phyloP scores from a whole-genome alignment of 2,329 filamentous ascomycete species.

The Stachybotrys chlorohalonatus region DNA sequence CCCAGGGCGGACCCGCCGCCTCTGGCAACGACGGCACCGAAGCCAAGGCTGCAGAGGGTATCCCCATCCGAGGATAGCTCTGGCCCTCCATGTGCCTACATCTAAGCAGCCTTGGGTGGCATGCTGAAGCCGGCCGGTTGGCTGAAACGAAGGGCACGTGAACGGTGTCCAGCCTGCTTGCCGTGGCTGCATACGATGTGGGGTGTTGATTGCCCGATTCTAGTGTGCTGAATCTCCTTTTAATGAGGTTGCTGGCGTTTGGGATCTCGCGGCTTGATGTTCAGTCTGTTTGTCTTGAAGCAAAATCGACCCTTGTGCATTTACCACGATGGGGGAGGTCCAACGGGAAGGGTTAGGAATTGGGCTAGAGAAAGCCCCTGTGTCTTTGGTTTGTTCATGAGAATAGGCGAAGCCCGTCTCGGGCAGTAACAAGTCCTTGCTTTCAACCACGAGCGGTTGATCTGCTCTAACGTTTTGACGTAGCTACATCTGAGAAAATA shows the following conservation, averaged over 20 bases:
- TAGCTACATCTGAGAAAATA: neutral
- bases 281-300: neutral
- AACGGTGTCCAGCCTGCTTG: too few species aligned
- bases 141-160: neutral
- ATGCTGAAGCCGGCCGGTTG: neutral
- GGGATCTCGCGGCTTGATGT: neutral
- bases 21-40: slow-evolving; percentile 29
- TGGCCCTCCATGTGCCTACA: neutral
- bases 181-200: neutral
- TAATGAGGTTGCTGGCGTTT: neutral
- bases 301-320: neutral
- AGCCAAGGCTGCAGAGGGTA: slow-evolving; percentile 27
- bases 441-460: neutral
- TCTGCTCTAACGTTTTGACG: neutral
- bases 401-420: neutral
- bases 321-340: neutral
- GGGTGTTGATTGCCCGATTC: neutral
- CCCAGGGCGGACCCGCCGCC: slow-evolving; percentile 19
- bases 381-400: neutral
- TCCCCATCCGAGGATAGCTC: slow-evolving; percentile 54
- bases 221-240: neutral
- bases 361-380: neutral
- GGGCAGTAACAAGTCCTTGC: neutral
- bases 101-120: neutral
- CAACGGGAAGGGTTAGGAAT: neutral